Evolutionary conservation across 257 asterid species (phyloP).

Genomic region (Parsonsia alboflavescens): DNA sequence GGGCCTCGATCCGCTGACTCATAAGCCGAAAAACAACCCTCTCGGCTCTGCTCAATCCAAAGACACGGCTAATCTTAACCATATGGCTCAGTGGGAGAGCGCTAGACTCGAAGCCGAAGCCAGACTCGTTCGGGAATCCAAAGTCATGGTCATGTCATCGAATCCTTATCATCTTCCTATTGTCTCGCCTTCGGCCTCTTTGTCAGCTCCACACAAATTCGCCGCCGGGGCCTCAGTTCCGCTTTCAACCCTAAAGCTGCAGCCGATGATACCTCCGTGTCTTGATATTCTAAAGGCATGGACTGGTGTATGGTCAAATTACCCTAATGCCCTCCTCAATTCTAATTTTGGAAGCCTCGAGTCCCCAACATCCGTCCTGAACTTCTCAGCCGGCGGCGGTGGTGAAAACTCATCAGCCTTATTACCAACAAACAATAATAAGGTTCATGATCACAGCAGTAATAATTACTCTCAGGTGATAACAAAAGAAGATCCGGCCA

Average conservation of each 20-base stretch:
- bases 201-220: neutral
- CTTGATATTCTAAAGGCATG: neutral
- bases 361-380: conserved; percentile 14
- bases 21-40: conserved; percentile 17
- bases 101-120: conserved; percentile 39
- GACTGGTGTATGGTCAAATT: neutral
- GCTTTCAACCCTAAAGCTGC: neutral
- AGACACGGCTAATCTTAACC: conserved; percentile 25
- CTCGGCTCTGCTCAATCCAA: conserved; percentile 11
- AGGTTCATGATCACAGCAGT: too few species aligned
- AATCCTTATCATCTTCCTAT: neutral
- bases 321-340: neutral
- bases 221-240: neutral
- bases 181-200: neutral
- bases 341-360: conserved; percentile 6
- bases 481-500: too few species aligned
- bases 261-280: neutral
- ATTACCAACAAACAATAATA: too few species aligned
- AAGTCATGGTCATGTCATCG: neutral
- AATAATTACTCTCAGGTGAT: too few species aligned
- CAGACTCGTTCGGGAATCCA: conserved; percentile 18
- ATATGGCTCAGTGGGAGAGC: conserved; percentile 38
- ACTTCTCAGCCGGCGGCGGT: neutral
- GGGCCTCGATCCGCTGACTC: conserved; percentile 32
- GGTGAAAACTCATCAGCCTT: too few species aligned